Percentiles rank a stretch among this genome's conserved stretches.
Evolutionary conservation across 768 basidiomycete genomes (phyloP).

Genomic region (Psilocybe tampanensis): DNA sequence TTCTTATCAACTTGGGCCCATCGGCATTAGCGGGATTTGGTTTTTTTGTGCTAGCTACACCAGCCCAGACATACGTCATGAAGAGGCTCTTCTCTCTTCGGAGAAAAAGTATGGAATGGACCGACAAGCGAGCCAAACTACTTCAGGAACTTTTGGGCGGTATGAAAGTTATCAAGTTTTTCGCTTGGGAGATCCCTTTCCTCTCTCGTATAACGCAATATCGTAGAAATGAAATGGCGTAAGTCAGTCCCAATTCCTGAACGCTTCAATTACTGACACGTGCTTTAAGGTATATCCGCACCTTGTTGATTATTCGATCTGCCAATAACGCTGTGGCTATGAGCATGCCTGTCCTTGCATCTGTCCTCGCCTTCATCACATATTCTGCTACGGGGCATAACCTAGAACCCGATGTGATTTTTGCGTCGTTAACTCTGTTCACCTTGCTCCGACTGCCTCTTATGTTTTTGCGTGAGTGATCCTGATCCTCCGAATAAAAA

Average conservation of each 20-base stretch:
- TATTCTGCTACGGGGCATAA: constrained; percentile 75
- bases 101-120: constrained; percentile 82
- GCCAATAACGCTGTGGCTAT: constrained; percentile 70
- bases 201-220: constrained; percentile 71
- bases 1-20: constrained; percentile 73
- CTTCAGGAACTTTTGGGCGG: constrained; percentile 88
- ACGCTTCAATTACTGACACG: background rate
- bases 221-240: constrained; percentile 72
- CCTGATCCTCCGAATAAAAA: constrained; percentile 1
- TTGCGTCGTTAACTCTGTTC: constrained; percentile 86
- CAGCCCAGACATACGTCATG: constrained; percentile 74
- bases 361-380: constrained; percentile 75
- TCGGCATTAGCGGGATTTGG: constrained; percentile 57
- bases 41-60: constrained; percentile 70
- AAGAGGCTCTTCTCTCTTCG: constrained; percentile 70
- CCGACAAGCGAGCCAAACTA: constrained; percentile 86
- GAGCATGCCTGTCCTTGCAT: constrained; percentile 76
- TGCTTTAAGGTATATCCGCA: constrained; percentile 57
- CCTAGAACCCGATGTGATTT: constrained; percentile 72
- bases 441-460: constrained; percentile 80
- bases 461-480: constrained; percentile 64
- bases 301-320: constrained; percentile 64
- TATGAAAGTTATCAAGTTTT: constrained; percentile 93
- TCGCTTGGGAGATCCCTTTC: constrained; percentile 87
- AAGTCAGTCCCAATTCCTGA: constrained; percentile 22